Evolutionary conservation across 2,329 filamentous ascomycete genomes (phyloP).

Genomic region (Microcyclospora tardicrescens): DNA sequence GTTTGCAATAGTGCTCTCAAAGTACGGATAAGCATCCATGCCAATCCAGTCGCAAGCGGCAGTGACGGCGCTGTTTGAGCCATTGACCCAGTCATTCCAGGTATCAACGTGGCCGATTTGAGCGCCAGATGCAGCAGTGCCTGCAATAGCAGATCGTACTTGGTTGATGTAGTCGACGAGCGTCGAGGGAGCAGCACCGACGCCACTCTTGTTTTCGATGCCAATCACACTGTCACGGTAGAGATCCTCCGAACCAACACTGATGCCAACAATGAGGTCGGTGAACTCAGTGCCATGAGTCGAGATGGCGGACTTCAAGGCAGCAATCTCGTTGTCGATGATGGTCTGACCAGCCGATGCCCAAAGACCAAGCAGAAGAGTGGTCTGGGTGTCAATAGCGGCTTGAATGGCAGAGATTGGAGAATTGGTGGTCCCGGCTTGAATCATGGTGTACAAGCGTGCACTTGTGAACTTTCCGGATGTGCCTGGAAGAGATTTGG

Average conservation of each 20-base stretch:
- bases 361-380: constrained; percentile 74
- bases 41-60: constrained; percentile 65
- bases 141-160: constrained; percentile 50
- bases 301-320: constrained; percentile 55
- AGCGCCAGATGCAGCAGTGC: constrained; percentile 41
- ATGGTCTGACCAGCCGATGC: constrained; percentile 31
- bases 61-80: constrained; percentile 57
- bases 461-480: constrained; percentile 46
- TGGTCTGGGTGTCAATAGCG: constrained; percentile 66
- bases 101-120: constrained; percentile 79
- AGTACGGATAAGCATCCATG: constrained; percentile 66
- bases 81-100: constrained; percentile 62
- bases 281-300: constrained; percentile 54
- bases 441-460: constrained; percentile 64
- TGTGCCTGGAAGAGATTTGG: constrained; percentile 50
- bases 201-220: constrained; percentile 46
- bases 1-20: constrained; percentile 57
- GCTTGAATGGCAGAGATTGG: constrained; percentile 60
- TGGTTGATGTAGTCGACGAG: constrained; percentile 59
- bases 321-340: constrained; percentile 61
- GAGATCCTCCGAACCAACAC: constrained; percentile 73
- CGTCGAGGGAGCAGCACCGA: constrained; percentile 48
- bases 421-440: constrained; percentile 51
- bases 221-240: constrained; percentile 56
- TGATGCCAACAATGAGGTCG: constrained; percentile 57